Evolutionary conservation across 139 green algal species (phyloP), one percentile per base, ranked within the genome.

Genomic region (Tetradesmus lagerheimii): DNA sequence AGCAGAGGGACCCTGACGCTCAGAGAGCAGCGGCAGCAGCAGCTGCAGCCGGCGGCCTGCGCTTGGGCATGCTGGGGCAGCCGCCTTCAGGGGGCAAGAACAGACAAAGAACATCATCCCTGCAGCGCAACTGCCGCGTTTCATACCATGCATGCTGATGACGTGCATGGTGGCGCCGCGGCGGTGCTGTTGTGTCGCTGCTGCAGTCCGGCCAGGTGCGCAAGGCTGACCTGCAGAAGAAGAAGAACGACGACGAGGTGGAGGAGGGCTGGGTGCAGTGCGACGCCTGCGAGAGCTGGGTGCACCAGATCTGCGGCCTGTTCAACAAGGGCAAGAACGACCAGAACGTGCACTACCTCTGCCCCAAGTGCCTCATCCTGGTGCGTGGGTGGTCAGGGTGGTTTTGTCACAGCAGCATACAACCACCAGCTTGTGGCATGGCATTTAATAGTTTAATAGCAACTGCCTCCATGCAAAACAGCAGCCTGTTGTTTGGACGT

Each of bases 201-300:
- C 34, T 82, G 8, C 91, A 93, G 87, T 31, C 74, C 11, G 79
- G 81, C n/a, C 47, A 80, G 39, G 85, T 93, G n/a, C 87, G 79
- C 79, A 97, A 97, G 91, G 67, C 77, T 0, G 93, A 95, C 16
- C 90, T 99, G 81, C 90, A 95, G 79, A 99, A 99, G 92, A 93
- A 94, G 71, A 98, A 98, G 76, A 99, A 99, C 83, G 97, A 99
- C 78, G 97, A 99, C 80, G 96, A 99, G 87, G 93, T 95, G 50
- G 96, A 98, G 91, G 97, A 99, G 93, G 93, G 92, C 27, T 99
- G 98, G 98, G 98, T 99, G 92, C 93, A 97, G 89, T 99, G 98
- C 92, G 98, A 99, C 93, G 62, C 90, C 66, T 99, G 98, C 94
- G 90, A 99, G 57, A 86, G 92, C 76, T 99, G 98, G 98, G 95